A percentile compares a stretch with the other conserved stretches of the same genome.
Conservation (phyloP, 768 basidiomycete species). For the Omphalotus guepiniiformis region DNA sequence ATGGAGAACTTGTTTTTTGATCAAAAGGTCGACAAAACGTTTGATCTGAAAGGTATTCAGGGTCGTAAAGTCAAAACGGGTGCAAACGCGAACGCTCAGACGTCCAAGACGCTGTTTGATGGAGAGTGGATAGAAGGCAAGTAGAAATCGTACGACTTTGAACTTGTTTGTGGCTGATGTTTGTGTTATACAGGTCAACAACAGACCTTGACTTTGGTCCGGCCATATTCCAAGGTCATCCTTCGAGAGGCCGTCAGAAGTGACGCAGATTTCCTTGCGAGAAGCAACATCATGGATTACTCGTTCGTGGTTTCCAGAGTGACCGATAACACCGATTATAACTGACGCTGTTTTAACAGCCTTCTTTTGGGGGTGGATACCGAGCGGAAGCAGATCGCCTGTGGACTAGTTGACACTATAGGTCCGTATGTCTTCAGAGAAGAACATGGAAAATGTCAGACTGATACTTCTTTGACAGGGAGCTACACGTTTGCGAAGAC, state of each 20-base stretch:
- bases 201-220: conserved; percentile 57
- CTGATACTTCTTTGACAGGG: too few relatives aligned
- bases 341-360: conserved; percentile 25
- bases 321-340: not conserved
- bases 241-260: conserved; percentile 62
- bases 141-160: too few relatives aligned
- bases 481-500: conserved; percentile 87
- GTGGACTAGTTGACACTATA: conserved; percentile 82
- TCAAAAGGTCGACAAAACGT: conserved; percentile 62
- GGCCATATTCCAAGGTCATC: conserved; percentile 69
- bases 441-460: too few relatives aligned
- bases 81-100: conserved; percentile 25
- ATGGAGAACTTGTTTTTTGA: conserved; percentile 85
- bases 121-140: conserved; percentile 82
- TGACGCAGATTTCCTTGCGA: conserved; percentile 71
- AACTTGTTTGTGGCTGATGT: too few relatives aligned
- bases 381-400: conserved; percentile 60
- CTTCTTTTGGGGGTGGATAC: conserved; percentile 73
- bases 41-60: conserved; percentile 82
- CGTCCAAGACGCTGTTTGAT: conserved; percentile 66
- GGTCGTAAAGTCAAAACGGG: conserved; percentile 63
- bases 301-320: conserved; percentile 53
- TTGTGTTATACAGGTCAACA: conserved; percentile 53
- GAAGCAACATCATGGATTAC: conserved; percentile 85
- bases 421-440: conserved; percentile 40